Conservation (phyloP, 2,329 filamentous ascomycete genomes). For the Fusarium bulbicola region DNA sequence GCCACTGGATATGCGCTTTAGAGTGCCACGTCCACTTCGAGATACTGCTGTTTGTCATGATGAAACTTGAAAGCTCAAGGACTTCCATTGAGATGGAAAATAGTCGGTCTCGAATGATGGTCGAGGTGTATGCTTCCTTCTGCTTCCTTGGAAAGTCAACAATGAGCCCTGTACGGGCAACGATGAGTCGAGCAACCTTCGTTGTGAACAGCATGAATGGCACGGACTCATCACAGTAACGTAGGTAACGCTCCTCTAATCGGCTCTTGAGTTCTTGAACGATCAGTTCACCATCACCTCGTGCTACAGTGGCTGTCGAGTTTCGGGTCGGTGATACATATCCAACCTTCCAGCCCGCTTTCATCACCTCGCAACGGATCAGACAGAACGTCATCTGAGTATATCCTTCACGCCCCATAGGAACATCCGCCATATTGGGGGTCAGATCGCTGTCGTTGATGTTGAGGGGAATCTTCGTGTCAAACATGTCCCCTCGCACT, state of each 20-base stretch:
- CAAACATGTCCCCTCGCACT: background rate
- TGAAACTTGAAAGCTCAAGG: background rate
- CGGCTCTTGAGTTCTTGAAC: background rate
- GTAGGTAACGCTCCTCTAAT: background rate
- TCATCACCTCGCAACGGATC: background rate
- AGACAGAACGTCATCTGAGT: background rate
- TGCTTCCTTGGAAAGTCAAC: background rate
- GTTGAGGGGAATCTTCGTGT: background rate
- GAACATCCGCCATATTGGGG: background rate
- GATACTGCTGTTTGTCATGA: background rate
- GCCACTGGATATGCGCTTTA: background rate
- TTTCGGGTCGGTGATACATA: background rate
- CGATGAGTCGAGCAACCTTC: background rate
- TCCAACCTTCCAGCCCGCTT: background rate
- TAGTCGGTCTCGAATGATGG: background rate
- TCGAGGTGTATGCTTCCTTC: background rate
- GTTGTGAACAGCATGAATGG: background rate
- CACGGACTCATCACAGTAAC: background rate
- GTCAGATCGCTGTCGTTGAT: background rate
- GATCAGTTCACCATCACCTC: background rate
- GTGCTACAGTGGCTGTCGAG: background rate
- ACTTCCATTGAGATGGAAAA: background rate
- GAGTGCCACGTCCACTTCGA: slow-evolving; percentile 3
- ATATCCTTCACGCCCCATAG: background rate
- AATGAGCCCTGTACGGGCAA: background rate